A percentile compares a stretch with the other conserved stretches of the same genome.
Evolutionary conservation across 2,329 filamentous ascomycete species (phyloP).

Genomic region (Alternaria infectoria): DNA sequence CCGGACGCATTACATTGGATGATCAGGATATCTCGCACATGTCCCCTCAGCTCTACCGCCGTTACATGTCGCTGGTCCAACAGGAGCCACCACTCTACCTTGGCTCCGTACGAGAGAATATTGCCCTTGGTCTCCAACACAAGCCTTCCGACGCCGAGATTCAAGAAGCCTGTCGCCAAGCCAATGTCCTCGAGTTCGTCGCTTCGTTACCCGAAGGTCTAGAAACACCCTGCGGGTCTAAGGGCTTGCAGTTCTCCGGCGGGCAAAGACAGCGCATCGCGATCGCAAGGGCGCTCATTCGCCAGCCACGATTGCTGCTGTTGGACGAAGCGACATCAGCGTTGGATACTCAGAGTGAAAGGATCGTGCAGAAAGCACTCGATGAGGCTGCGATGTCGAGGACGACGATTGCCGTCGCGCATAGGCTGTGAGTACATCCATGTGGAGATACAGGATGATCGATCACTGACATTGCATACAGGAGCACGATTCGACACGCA

Average conservation of each 20-base stretch:
- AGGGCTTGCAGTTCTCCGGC: conserved; percentile 69
- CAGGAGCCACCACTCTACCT: conserved; percentile 94
- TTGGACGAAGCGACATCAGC: conserved; percentile 63
- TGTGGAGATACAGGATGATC: not conserved
- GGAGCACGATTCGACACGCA: conserved; percentile 46
- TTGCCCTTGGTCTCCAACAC: conserved; percentile 45
- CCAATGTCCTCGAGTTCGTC: conserved; percentile 42
- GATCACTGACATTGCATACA: not conserved
- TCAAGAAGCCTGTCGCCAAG: conserved; percentile 9
- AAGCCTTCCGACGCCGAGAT: not conserved
- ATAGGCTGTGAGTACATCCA: conserved; percentile 54
- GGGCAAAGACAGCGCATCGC: conserved; percentile 81
- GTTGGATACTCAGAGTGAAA: conserved; percentile 24
- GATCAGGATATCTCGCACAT: conserved; percentile 64
- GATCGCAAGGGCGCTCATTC: conserved; percentile 72
- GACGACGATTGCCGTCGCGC: conserved; percentile 50
- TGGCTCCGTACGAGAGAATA: conserved; percentile 86
- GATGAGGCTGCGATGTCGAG: conserved; percentile 57
- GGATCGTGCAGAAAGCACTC: conserved; percentile 50
- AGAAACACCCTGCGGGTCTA: conserved; percentile 31
- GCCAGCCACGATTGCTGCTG: conserved; percentile 63
- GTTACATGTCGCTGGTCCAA: conserved; percentile 80
- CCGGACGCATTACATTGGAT: conserved; percentile 83
- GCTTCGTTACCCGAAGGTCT: conserved; percentile 37
- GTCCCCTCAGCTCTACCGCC: conserved; percentile 64